Percentiles rank a stretch among this genome's conserved stretches.
phyloP scores from a whole-genome alignment of 805 yeast genomes.

The Metschnikowia sp. region DNA sequence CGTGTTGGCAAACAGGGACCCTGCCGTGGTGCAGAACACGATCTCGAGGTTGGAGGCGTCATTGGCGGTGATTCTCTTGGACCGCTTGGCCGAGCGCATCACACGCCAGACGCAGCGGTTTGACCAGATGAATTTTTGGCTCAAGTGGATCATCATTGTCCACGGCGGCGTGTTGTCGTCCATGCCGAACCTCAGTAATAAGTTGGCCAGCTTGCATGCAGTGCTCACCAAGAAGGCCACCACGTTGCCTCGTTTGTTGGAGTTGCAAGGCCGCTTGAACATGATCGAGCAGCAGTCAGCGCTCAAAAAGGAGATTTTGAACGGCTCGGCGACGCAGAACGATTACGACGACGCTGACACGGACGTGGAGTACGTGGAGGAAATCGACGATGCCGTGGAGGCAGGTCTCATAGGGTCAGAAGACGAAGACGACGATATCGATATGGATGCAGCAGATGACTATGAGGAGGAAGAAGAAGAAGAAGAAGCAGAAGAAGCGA shows the following conservation, averaged over 20 bases:
- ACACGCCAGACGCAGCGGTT: constrained; percentile 50
- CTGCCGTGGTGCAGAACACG: constrained; percentile 47
- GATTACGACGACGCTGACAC: constrained; percentile 36
- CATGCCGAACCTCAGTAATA: constrained; percentile 42
- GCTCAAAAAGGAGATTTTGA: constrained; percentile 38
- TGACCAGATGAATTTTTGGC: constrained; percentile 51
- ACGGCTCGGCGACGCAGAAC: constrained; percentile 19
- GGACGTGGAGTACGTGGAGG: constrained; percentile 72
- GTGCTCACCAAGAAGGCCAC: constrained; percentile 47
- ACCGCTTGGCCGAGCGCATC: constrained; percentile 50
- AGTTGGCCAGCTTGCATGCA: constrained; percentile 44
- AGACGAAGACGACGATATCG: constrained; percentile 11
- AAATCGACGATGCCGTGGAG: constrained; percentile 50
- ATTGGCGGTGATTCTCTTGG: constrained; percentile 48
- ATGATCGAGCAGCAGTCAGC: constrained; percentile 45
- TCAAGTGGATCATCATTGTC: constrained; percentile 52
- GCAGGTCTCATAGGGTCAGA: constrained; percentile 19
- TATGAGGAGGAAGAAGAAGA: constrained; percentile 15
- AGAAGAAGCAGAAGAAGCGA: constrained; percentile 14
- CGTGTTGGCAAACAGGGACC: constrained; percentile 60
- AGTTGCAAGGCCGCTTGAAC: constrained; percentile 47
- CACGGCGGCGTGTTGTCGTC: constrained; percentile 51
- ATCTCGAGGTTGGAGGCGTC: constrained; percentile 47
- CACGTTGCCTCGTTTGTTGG: constrained; percentile 48
- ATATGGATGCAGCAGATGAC: constrained; percentile 7